Percentiles rank a stretch among this genome's conserved stretches.
Conservation (phyloP, 495 filamentous ascomycete species). For the Penicillium bialowiezense region DNA sequence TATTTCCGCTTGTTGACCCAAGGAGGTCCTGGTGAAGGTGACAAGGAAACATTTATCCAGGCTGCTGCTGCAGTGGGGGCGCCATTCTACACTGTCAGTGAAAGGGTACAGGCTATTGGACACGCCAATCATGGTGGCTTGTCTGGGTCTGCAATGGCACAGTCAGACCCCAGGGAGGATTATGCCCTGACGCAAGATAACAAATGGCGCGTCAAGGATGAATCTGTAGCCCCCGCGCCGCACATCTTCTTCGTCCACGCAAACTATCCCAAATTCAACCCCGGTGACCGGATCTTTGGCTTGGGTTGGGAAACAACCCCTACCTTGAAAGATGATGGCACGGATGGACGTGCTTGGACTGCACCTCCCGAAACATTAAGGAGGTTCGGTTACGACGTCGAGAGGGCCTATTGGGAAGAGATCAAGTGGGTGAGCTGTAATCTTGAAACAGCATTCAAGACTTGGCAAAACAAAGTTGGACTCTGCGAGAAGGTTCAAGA, state of each 20-base stretch:
- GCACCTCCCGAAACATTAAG: conserved; percentile 32
- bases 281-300: conserved; percentile 43
- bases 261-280: conserved; percentile 55
- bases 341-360: conserved; percentile 42
- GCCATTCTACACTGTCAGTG: conserved; percentile 51
- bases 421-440: conserved; percentile 49
- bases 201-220: conserved; percentile 39
- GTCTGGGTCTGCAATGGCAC: conserved; percentile 40
- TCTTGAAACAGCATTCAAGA: conserved; percentile 34
- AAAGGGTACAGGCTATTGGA: conserved; percentile 39
- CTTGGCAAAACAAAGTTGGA: conserved; percentile 36
- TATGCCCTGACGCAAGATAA: conserved; percentile 33
- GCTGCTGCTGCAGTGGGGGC: conserved; percentile 50
- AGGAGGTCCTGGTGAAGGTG: conserved; percentile 56
- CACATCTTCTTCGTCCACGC: conserved; percentile 53
- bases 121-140: conserved; percentile 32
- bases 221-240: conserved; percentile 26
- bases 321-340: conserved; percentile 36
- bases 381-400: conserved; percentile 50
- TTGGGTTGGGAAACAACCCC: conserved; percentile 38
- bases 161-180: conserved; percentile 48
- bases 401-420: conserved; percentile 52
- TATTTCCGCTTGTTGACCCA: conserved; percentile 60
- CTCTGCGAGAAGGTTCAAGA: conserved; percentile 36
- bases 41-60: conserved; percentile 63